Percentiles rank a stretch among this genome's conserved stretches.
Evolutionary conservation across 1,284 basidiomycete species (phyloP).

Genomic region (Trichosporon sp.): DNA sequence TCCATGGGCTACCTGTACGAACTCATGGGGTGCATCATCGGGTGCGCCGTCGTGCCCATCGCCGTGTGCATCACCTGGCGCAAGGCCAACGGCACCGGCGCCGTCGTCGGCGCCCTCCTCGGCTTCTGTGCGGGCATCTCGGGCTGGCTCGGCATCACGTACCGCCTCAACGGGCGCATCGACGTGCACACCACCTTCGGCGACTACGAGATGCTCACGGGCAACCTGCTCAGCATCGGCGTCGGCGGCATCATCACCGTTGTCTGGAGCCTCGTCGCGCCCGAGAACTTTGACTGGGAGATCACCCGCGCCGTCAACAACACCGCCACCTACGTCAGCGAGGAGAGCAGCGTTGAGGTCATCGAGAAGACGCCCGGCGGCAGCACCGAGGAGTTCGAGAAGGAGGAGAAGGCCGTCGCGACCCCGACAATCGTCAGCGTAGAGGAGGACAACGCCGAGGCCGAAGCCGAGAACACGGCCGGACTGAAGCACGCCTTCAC

Average conservation of each 20-base stretch:
- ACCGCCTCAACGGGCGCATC: slow-evolving; percentile 65
- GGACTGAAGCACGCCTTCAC: slow-evolving; percentile 63
- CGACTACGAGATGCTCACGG: slow-evolving; percentile 65
- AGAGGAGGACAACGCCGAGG: slow-evolving; percentile 26
- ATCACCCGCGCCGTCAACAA: slow-evolving; percentile 69
- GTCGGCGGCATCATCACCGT: slow-evolving; percentile 72
- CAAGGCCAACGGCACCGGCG: slow-evolving; percentile 77
- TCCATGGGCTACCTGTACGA: slow-evolving; percentile 58
- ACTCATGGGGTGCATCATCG: slow-evolving; percentile 57
- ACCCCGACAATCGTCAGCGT: slow-evolving; percentile 14
- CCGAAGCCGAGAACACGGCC: slow-evolving; percentile 8
- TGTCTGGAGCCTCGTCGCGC: slow-evolving; percentile 62
- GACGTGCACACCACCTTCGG: slow-evolving; percentile 62
- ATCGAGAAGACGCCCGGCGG: slow-evolving; percentile 16
- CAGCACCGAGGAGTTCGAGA: slow-evolving; percentile 49
- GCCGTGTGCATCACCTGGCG: slow-evolving; percentile 75
- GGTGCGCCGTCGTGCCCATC: slow-evolving; percentile 79
- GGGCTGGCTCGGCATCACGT: slow-evolving; percentile 78
- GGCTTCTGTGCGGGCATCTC: slow-evolving; percentile 70
- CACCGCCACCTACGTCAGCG: slow-evolving; percentile 8
- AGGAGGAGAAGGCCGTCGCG: slow-evolving; percentile 49
- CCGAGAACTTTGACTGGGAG: slow-evolving; percentile 74
- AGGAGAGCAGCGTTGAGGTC: slow-evolving; percentile 23
- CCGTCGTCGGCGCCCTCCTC: slow-evolving; percentile 63
- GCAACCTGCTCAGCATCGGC: slow-evolving; percentile 79